A percentile compares a stretch with the other conserved stretches of the same genome.
phyloP scores from a whole-genome alignment of 768 basidiomycete genomes.

The Cantharellus cinnabarinus region DNA sequence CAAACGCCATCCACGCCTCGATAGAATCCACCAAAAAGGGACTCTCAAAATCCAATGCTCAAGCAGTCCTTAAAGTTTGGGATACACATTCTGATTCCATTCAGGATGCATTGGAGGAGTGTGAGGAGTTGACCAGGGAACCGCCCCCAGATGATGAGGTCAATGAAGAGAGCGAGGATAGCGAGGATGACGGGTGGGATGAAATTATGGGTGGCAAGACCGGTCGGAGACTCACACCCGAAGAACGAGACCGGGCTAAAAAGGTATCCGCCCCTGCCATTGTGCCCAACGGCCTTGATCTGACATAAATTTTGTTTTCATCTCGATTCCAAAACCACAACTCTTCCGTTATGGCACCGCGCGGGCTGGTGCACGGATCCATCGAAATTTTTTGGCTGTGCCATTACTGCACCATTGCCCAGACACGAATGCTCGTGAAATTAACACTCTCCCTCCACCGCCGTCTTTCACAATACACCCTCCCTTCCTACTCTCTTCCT shows the following conservation, averaged over 20 bases:
- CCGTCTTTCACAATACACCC: slow-evolving; percentile 2
- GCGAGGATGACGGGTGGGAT: slow-evolving; percentile 2
- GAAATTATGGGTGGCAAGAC: neutral
- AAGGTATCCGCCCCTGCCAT: slow-evolving; percentile 2
- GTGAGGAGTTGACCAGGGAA: slow-evolving; percentile 6
- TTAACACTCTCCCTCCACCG: neutral
- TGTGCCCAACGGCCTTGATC: neutral
- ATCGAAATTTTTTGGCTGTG: neutral
- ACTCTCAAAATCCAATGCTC: slow-evolving; percentile 4
- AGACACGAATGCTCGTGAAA: too few relatives aligned
- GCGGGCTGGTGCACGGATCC: neutral
- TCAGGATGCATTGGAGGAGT: slow-evolving; percentile 7
- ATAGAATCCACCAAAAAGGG: slow-evolving; percentile 4
- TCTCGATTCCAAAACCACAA: too few relatives aligned
- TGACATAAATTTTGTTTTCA: too few relatives aligned
- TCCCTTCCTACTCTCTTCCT: neutral
- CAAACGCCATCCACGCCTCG: slow-evolving; percentile 3
- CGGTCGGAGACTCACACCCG: neutral
- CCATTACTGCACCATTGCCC: neutral
- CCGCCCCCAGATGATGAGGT: neutral
- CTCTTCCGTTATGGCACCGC: neutral
- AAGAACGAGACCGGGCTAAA: slow-evolving; percentile 4
- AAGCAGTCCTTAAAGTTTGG: slow-evolving; percentile 7
- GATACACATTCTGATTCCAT: slow-evolving; percentile 3
- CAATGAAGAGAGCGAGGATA: neutral